Percentiles rank a stretch among this genome's conserved stretches.
Conservation (phyloP, 2,329 filamentous ascomycete species). For the Teratosphaeria gauchensis region DNA sequence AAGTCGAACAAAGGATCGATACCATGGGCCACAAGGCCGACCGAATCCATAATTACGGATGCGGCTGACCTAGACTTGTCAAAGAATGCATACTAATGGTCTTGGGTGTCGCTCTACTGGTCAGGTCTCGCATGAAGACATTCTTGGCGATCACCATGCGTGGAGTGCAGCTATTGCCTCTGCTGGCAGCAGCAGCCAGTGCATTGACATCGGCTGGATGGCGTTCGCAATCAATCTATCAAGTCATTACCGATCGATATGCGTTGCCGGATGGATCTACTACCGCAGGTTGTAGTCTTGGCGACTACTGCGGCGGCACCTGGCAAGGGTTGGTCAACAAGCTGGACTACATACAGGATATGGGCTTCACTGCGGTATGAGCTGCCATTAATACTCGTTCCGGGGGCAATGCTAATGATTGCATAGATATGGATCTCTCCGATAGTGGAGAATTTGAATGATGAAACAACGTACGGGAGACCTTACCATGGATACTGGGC, state of each 20-base stretch:
- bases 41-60: not conserved
- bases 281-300: constrained; percentile 33
- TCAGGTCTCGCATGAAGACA: not conserved
- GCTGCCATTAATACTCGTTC: not conserved
- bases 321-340: constrained; percentile 35
- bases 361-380: constrained; percentile 35
- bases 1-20: not conserved
- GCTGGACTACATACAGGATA: constrained; percentile 41
- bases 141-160: not conserved
- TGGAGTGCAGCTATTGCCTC: not conserved
- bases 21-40: not conserved
- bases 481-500: constrained; percentile 42
- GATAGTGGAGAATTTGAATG: constrained; percentile 30
- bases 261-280: constrained; percentile 39
- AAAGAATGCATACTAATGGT: not conserved
- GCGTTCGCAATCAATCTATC: constrained; percentile 49
- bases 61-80: not conserved
- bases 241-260: constrained; percentile 49
- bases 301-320: constrained; percentile 39
- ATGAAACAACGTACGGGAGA: constrained; percentile 28
- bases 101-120: not conserved
- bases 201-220: constrained; percentile 27
- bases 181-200: constrained; percentile 5
- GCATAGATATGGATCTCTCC: constrained; percentile 29
- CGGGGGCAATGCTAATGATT: not conserved